Base-by-base conservation (phyloP, 2,329 filamentous ascomycete species). In the Paracoccidioides lutzii region DNA sequence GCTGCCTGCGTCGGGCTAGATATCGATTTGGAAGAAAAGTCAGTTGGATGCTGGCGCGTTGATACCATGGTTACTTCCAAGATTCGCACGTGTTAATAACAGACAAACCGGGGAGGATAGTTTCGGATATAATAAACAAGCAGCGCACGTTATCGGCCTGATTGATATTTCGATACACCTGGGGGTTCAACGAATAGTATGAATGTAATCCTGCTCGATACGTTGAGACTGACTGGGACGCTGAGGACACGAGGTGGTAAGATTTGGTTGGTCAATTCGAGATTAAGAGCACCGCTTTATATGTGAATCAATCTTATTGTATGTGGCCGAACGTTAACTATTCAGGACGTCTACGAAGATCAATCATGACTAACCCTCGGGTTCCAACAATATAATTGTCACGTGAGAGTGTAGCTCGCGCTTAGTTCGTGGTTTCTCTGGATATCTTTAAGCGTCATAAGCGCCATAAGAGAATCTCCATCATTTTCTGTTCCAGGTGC, bases 1-100 rank as follows among this genome's bases (percentile, higher is more conserved):
- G 62, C 56, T 56, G 57, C 54, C 43, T 60, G 54, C 38, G 64
- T 58, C 40, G 64, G 59, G 35, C 57, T 62, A 40, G 64, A 57
- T 15, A 69, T 64, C 15, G 62, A 60, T 40, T 64, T 66, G 42
- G 70, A 64, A 42, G 75, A 68, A 60, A 79, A 80, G 42, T 76
- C 75, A 46, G 70, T 64, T 32, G 78, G 77, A 61, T 81, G 78
- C 28, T 76, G 73, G 61, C 79, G 76, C 41, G 78, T 81, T 38
- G 77, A 78, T 53, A 81, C 79, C 79, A 81, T 81, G 56, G 54
- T 67, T 14, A 30, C 35, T 8, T 14, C 32, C 28, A 12, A 3
- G 22, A 22, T 22, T 22, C 22, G 22, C 28, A 32, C 6, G 28
- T 14, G 44, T 3, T n/a, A 14, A 46, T 32, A 10, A 14, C n/a